Evolutionary conservation across 148 eudicot genomes (phyloP).

Genomic region (Cornus suecica): DNA sequence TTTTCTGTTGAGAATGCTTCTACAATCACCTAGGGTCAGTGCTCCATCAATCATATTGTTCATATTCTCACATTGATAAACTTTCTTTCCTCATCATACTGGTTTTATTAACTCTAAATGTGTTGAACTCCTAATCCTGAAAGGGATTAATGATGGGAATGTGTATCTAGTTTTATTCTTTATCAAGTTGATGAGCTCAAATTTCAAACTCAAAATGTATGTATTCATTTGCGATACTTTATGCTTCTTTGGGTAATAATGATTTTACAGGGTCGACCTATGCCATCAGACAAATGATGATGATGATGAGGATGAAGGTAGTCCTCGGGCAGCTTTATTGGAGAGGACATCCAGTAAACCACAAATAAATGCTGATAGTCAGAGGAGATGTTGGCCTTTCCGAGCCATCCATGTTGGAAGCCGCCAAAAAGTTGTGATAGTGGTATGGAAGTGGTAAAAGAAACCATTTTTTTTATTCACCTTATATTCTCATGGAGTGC

Average conservation of each 20-base stretch:
- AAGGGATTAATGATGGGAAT: neutral
- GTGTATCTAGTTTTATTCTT: neutral
- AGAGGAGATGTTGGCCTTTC: conserved; percentile 55
- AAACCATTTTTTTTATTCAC: neutral
- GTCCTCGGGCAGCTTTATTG: conserved; percentile 57
- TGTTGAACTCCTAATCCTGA: neutral
- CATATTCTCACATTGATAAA: neutral
- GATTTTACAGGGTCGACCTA: conserved; percentile 76
- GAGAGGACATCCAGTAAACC: conserved; percentile 44
- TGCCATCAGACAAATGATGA: conserved; percentile 92
- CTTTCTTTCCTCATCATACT: neutral
- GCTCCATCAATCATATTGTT: neutral
- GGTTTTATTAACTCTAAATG: neutral
- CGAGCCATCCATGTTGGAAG: conserved; percentile 60
- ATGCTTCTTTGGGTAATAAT: conserved; percentile 20
- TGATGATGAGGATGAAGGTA: conserved; percentile 73
- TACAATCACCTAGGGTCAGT: neutral
- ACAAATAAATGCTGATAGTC: conserved; percentile 25
- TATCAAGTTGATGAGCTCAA: neutral
- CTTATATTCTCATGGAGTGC: neutral
- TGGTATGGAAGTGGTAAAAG: conserved; percentile 44
- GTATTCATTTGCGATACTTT: conserved; percentile 13
- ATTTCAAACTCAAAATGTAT: conserved; percentile 5
- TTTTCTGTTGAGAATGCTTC: neutral
- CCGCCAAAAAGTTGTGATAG: conserved; percentile 78